These are phyloP conservation scores for Ceratobasidium sp. DNA, from an alignment of 1,284 basidiomycete species.

Conservation along the genomic window DNA sequence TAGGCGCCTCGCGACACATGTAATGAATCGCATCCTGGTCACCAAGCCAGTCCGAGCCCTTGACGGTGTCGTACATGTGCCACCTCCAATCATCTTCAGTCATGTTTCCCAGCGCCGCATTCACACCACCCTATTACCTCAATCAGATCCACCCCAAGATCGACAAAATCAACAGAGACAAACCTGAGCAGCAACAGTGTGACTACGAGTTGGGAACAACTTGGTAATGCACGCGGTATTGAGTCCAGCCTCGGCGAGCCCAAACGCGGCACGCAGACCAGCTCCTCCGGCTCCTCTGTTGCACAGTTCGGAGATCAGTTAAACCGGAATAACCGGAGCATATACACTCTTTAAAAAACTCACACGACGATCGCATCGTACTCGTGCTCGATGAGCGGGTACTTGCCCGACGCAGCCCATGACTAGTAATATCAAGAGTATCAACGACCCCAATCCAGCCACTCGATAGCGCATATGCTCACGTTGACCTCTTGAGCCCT, in stretches of 20 bases:
- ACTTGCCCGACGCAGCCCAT: conserved; percentile 43
- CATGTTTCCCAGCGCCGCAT: conserved; percentile 99
- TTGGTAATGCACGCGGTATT: conserved; percentile 99
- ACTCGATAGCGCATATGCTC: conserved; percentile 39
- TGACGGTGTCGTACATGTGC: conserved; percentile 99
- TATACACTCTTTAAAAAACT: conserved; percentile 51
- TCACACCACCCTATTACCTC: conserved; percentile 85
- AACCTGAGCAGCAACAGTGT: conserved; percentile 98
- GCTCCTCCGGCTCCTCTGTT: conserved; percentile 95
- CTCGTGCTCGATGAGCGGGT: conserved; percentile 97
- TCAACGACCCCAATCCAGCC: background rate
- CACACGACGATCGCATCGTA: conserved; percentile 97
- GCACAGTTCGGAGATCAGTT: conserved; percentile 41
- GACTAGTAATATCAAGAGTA: background rate
- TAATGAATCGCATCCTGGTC: conserved; percentile 99
- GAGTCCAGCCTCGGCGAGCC: conserved; percentile 97
- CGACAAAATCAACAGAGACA: conserved; percentile 44
- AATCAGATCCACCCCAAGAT: conserved; percentile 1
- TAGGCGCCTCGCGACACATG: conserved; percentile 97
- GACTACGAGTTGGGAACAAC: conserved; percentile 98
- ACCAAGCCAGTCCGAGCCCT: conserved; percentile 99
- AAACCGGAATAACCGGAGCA: conserved; percentile 4
- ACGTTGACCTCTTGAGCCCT: conserved; percentile 86
- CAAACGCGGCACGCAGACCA: conserved; percentile 97
- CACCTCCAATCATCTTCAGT: conserved; percentile 99